Evolutionary conservation across 257 asterid species (phyloP), one percentile per base, ranked within the genome.

Genomic region (Nicotiana otophora): DNA sequence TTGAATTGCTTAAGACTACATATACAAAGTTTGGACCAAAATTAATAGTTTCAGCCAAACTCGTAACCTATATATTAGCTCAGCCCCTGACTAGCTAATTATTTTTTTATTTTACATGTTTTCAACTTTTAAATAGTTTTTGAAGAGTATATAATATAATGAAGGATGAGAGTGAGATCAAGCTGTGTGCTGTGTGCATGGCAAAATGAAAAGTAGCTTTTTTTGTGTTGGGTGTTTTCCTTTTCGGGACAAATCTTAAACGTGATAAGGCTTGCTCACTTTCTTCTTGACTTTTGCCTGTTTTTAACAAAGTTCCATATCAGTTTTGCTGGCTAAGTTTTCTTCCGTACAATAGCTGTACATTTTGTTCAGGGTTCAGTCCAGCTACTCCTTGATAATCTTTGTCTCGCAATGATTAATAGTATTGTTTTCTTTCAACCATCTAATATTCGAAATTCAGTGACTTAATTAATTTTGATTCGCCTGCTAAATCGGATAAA

Each of bases 251-350:
- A 82, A 67, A 70, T 72, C 42, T 83, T 82, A 61, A 83, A 81
- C 80, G 85, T 70, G 85, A 68, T 14, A 46, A 46, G 46, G 31
- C 23, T 10, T 57, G 78, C 39, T 81, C 39, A 54, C 20, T 66
- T 66, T 51, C 65, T 81, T 70, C 67, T 63, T 68, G 58, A 7
- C 46, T 64, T 62, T 63, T 69, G 46, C 17, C 55, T 64, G 55
- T 68, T 57, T 63, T 34, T 16, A 81, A 69, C 58, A 81, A 83
- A 19, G 81, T 39, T 86, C 82, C 82, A 84, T 81, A 36, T 10
- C 12, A 31, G 11, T 83, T 61, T 82, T 72, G 89, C 84, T 78
- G 83, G 84, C 72, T 34, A 60, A 8, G 31, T 34, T 57, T 78
- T 57, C 58, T 55, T 61, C 23, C 42, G 64, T 63, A 63, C 68